phyloP scores from a whole-genome alignment of 1,284 basidiomycete genomes.

The Erythrobasidium hasegawianum region DNA sequence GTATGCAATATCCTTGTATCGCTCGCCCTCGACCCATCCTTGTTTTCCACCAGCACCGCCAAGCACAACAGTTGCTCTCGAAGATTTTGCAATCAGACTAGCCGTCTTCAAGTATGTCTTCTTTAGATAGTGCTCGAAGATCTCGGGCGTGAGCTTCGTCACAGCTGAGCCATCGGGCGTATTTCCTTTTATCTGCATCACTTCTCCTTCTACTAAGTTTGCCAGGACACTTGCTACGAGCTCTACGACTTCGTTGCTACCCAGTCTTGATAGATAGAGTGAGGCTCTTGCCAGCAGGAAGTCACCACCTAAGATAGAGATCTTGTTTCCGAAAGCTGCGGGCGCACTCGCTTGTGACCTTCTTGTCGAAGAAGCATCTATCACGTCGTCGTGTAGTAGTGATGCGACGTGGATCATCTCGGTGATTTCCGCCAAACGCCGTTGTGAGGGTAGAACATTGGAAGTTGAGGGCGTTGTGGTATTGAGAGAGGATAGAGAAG shows the following conservation, averaged over 20 bases:
- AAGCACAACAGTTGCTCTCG: slow-evolving; percentile 79
- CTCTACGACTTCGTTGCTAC: slow-evolving; percentile 85
- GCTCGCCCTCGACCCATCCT: slow-evolving; percentile 61
- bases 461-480: slow-evolving; percentile 30
- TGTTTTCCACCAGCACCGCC: slow-evolving; percentile 63
- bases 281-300: slow-evolving; percentile 90
- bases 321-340: slow-evolving; percentile 87
- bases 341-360: slow-evolving; percentile 80
- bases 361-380: slow-evolving; percentile 78
- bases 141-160: slow-evolving; percentile 50
- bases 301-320: slow-evolving; percentile 89
- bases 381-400: slow-evolving; percentile 90
- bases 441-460: slow-evolving; percentile 71
- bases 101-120: slow-evolving; percentile 98
- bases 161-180: slow-evolving; percentile 28
- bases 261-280: slow-evolving; percentile 79
- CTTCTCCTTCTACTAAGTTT: slow-evolving; percentile 94
- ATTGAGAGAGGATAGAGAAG: slow-evolving; percentile 51
- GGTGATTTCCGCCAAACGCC: slow-evolving; percentile 88
- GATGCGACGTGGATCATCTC: slow-evolving; percentile 99
- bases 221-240: slow-evolving; percentile 87
- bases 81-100: slow-evolving; percentile 89
- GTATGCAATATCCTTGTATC: slow-evolving; percentile 91
- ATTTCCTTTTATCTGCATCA: slow-evolving; percentile 67
- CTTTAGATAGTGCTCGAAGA: slow-evolving; percentile 82